A percentile compares a stretch with the other conserved stretches of the same genome.
Evolutionary conservation across 2,329 filamentous ascomycete genomes (phyloP).

Genomic region (Pseudogymnoascus sp.): DNA sequence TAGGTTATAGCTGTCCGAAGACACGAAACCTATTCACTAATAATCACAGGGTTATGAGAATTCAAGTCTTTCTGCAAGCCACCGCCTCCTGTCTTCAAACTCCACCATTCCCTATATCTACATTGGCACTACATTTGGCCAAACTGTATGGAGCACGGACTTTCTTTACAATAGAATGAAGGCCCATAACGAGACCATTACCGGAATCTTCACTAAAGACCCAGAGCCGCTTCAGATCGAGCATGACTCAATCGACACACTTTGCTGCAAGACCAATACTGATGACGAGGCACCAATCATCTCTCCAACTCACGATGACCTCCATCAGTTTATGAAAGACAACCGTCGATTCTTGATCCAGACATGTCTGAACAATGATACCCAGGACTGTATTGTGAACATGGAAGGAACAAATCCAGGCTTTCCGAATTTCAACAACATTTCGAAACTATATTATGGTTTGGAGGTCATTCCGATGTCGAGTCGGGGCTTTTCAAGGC

Average conservation of each 20-base stretch:
- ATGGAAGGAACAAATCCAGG: not conserved
- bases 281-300: not conserved
- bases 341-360: not conserved
- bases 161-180: not conserved
- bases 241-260: not conserved
- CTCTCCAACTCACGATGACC: not conserved
- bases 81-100: not conserved
- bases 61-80: not conserved
- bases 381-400: not conserved
- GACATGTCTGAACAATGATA: not conserved
- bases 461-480: not conserved
- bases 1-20: not conserved
- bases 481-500: not conserved
- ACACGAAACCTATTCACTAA: not conserved
- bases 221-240: not conserved
- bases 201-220: not conserved
- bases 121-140: slow-evolving; percentile 2
- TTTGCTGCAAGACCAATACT: not conserved
- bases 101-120: not conserved
- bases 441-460: not conserved
- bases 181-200: not conserved
- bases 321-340: not conserved
- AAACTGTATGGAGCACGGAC: slow-evolving; percentile 2
- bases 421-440: not conserved
- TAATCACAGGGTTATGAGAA: not conserved